Conservation (phyloP, 2,329 filamentous ascomycete species). For the Pseudogymnoascus sp. region DNA sequence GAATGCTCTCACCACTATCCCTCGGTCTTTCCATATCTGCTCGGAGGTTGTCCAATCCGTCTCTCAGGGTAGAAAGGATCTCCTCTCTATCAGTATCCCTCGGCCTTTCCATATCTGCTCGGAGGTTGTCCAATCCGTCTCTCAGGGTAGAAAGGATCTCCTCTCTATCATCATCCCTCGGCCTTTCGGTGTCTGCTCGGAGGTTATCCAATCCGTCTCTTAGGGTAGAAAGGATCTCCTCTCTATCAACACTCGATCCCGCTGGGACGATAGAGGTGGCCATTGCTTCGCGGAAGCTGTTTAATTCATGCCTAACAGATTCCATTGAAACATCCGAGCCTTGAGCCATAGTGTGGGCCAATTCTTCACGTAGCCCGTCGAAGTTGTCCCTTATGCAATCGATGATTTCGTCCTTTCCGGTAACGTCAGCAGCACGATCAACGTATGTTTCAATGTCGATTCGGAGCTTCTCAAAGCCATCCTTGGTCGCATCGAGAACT, state of each 20-base stretch:
- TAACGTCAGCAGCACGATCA: slow-evolving; percentile 58
- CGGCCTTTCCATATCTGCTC: slow-evolving; percentile 58
- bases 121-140: slow-evolving; percentile 64
- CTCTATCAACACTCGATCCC: slow-evolving; percentile 40
- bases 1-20: slow-evolving; percentile 22
- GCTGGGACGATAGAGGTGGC: slow-evolving; percentile 41
- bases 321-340: slow-evolving; percentile 48
- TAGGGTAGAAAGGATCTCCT: slow-evolving; percentile 57
- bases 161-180: slow-evolving; percentile 20
- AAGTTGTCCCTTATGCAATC: slow-evolving; percentile 57
- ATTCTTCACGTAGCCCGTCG: slow-evolving; percentile 58
- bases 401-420: slow-evolving; percentile 70
- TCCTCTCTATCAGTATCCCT: slow-evolving; percentile 35
- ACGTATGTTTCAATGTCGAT: slow-evolving; percentile 75
- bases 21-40: slow-evolving; percentile 54
- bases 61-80: slow-evolving; percentile 52
- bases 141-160: slow-evolving; percentile 56
- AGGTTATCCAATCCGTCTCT: slow-evolving; percentile 66
- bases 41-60: slow-evolving; percentile 66
- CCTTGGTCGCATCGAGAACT: slow-evolving; percentile 77
- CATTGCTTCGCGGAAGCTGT: slow-evolving; percentile 50
- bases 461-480: slow-evolving; percentile 74
- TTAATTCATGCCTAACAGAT: slow-evolving; percentile 39
- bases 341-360: slow-evolving; percentile 50
- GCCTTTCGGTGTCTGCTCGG: slow-evolving; percentile 59